Percentiles rank a stretch among this genome's conserved stretches.
Evolutionary conservation across 2,329 filamentous ascomycete genomes (phyloP).

Genomic region (Fusarium gaditjirri): DNA sequence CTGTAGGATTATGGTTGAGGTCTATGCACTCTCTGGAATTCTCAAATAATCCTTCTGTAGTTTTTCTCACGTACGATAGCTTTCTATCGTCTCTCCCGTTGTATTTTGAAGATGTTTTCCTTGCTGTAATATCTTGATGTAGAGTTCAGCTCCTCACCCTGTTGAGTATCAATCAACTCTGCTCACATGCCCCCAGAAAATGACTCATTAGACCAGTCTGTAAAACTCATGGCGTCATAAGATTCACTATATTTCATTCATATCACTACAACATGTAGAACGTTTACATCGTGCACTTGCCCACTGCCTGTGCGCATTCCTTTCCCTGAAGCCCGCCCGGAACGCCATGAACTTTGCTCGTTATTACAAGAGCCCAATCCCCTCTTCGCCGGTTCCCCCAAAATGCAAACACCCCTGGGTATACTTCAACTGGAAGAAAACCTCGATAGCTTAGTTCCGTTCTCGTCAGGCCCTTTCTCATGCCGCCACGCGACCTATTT

Average conservation of each 20-base stretch:
- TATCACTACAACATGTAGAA: conserved; percentile 13
- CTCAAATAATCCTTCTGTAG: not conserved
- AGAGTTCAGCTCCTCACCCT: not conserved
- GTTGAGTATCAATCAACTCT: too few species aligned
- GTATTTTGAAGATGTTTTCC: not conserved
- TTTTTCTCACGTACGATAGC: not conserved
- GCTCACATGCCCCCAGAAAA: not conserved
- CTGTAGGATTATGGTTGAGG: not conserved
- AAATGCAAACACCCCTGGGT: conserved; percentile 45
- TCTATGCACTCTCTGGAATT: not conserved
- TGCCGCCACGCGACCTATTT: conserved; percentile 11
- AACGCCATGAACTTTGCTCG: conserved; percentile 44
- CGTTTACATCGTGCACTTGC: conserved; percentile 41
- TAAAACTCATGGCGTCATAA: not conserved
- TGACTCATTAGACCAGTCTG: not conserved
- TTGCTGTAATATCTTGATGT: not conserved
- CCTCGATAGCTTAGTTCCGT: conserved; percentile 4
- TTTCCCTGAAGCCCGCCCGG: conserved; percentile 14
- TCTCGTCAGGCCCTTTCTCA: conserved; percentile 3
- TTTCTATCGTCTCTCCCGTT: not conserved
- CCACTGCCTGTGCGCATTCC: conserved; percentile 44
- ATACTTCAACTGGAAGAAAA: conserved; percentile 34
- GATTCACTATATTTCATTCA: conserved; percentile 31
- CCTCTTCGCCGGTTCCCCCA: conserved; percentile 31
- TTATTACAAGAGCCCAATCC: conserved; percentile 30